Conservation (phyloP, 2,329 filamentous ascomycete genomes). For the Dissoconium aciculare region DNA sequence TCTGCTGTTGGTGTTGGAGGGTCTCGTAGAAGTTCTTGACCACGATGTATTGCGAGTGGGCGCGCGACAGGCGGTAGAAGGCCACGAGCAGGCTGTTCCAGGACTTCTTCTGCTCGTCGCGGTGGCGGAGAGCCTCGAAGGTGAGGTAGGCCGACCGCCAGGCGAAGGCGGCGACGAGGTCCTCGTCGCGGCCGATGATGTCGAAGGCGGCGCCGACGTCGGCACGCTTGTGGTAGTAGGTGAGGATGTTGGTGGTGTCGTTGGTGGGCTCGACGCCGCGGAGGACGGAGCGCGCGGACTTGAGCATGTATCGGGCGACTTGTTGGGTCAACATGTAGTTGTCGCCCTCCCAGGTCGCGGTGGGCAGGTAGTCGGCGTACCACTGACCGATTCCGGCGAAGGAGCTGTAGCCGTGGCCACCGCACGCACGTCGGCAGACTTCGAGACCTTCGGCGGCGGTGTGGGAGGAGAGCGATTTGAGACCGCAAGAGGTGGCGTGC, state of each 20-base stretch:
- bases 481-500: conserved; percentile 60
- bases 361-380: conserved; percentile 64
- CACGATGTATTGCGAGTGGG: conserved; percentile 61
- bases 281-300: conserved; percentile 57
- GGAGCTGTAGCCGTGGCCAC: conserved; percentile 61
- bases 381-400: conserved; percentile 63
- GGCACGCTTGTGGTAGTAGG: conserved; percentile 47
- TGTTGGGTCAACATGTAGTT: conserved; percentile 76
- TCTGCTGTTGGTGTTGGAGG: conserved; percentile 41
- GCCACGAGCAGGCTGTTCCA: conserved; percentile 68
- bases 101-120: conserved; percentile 58
- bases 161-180: conserved; percentile 58
- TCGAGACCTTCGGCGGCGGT: conserved; percentile 62
- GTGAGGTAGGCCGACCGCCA: conserved; percentile 62
- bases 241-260: conserved; percentile 53
- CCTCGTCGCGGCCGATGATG: conserved; percentile 52
- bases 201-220: conserved; percentile 63
- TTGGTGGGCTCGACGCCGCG: conserved; percentile 48
- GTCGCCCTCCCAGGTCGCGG: conserved; percentile 59
- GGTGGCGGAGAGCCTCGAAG: conserved; percentile 59
- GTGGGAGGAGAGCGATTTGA: conserved; percentile 59
- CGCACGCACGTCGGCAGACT: conserved; percentile 58
- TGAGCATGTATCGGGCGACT: conserved; percentile 61
- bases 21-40: conserved; percentile 66
- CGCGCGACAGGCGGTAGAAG: conserved; percentile 61